These are phyloP conservation scores for Aschersonia sp. DNA, from an alignment of 2,329 filamentous ascomycete genomes.

Conservation along the genomic window DNA sequence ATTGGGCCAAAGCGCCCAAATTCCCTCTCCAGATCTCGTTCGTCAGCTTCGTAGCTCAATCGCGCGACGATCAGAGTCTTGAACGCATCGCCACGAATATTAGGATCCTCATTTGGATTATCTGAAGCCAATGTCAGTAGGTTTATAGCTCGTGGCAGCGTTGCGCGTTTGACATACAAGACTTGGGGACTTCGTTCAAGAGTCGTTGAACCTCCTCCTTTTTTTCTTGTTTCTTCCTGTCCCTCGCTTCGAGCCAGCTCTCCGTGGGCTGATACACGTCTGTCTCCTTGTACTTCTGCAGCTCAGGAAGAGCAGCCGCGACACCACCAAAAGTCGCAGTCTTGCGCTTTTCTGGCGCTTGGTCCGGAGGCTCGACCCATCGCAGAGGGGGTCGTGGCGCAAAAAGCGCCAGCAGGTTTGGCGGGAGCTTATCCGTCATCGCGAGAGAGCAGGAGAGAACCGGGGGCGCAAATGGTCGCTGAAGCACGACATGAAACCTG, in stretches of 20 bases:
- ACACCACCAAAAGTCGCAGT: slow-evolving; percentile 62
- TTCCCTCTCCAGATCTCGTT: slow-evolving; percentile 81
- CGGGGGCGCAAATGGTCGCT: background rate
- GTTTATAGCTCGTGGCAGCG: background rate
- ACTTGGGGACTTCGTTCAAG: slow-evolving; percentile 46
- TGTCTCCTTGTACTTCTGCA: slow-evolving; percentile 65
- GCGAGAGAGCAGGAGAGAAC: slow-evolving; percentile 1
- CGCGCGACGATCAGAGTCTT: slow-evolving; percentile 88
- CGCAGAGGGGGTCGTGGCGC: slow-evolving; percentile 83
- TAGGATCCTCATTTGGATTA: slow-evolving; percentile 70
- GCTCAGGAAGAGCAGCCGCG: slow-evolving; percentile 56
- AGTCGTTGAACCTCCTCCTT: slow-evolving; percentile 50
- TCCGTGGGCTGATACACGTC: slow-evolving; percentile 71
- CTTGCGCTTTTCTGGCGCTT: slow-evolving; percentile 67
- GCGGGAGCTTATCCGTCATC: slow-evolving; percentile 96
- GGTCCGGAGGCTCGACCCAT: slow-evolving; percentile 73
- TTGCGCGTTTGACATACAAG: slow-evolving; percentile 33
- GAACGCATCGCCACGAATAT: slow-evolving; percentile 85
- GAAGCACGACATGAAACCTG: background rate
- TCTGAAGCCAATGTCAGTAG: slow-evolving; percentile 30
- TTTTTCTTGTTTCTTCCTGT: slow-evolving; percentile 73
- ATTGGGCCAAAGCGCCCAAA: slow-evolving; percentile 90
- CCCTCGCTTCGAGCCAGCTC: slow-evolving; percentile 80
- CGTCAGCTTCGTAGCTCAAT: slow-evolving; percentile 76
- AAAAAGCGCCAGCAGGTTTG: slow-evolving; percentile 85